Base-by-base conservation (phyloP, 495 filamentous ascomycete species). In the Penicillium goetzii region DNA sequence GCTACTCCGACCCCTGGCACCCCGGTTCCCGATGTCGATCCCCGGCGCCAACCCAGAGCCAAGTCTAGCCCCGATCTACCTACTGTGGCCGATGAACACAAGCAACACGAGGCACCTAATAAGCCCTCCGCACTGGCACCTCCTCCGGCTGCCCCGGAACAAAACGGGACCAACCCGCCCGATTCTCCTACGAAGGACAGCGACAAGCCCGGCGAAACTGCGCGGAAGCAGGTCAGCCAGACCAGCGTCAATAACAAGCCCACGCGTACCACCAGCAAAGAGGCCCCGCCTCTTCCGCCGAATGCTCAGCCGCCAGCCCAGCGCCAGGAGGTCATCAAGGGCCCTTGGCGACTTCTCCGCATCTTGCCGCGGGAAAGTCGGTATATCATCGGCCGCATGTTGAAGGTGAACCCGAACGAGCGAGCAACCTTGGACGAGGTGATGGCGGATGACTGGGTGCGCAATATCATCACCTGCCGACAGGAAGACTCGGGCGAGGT, bases 281-380 rank as follows among this genome's bases (percentile, higher is more conserved):
- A 82, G 40, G 79, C 77, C 25, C 78, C 77, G 17, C 79, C 77
- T 12, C 76, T 80, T 51, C 73, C 77, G 14, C 57, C 74, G 1
- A 68, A 61, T 36, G 61, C 70, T 14, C 61, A 67, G 49, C 64
- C 63, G 33, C 65, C 76, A 23, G 72, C 67, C 55, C 89, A 86
- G 66, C 79, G 78, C n/a, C 80, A 79, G 59, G 89, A 93, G 67
- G 85, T 92, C 3, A 92, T 97, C 69, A 92, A 92, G 69, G 95
- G 95, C 0, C 96, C 96, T 12, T 96, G 93, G 90, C 87, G 95
- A 41, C 84, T 99, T 60, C 84, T 99, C n/a, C 86, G 95, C 55
- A 83, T 98, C 8, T 84, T 99, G 4, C 95, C 95, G 10, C 85
- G 95, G 63, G 95, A 98, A 77, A 96, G 87, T 58, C 82, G 95